Percentiles rank a stretch among this genome's conserved stretches.
Conservation (phyloP, 139 green algal genomes). For the Volvox reticuliferus region DNA sequence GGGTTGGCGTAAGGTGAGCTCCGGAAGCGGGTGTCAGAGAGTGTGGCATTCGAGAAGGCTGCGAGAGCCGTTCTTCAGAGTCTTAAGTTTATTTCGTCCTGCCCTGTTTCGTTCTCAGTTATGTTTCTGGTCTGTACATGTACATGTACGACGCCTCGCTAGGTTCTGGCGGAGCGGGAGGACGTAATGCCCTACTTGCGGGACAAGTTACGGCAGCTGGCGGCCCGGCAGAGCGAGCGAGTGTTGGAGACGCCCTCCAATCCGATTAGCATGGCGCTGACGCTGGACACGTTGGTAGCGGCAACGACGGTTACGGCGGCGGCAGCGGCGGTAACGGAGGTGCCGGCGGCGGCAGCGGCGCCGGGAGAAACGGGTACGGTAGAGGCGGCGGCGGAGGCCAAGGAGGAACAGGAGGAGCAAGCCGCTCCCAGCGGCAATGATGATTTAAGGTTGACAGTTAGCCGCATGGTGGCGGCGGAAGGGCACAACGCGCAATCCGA, state of each 20-base stretch:
- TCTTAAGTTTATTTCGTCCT: too few species aligned
- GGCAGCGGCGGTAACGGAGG: not conserved
- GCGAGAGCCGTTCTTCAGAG: too few species aligned
- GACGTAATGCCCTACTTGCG: constrained; percentile 73
- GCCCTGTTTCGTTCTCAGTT: too few species aligned
- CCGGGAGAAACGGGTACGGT: not conserved
- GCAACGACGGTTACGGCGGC: not conserved
- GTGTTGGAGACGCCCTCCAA: constrained; percentile 90
- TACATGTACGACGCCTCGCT: too few species aligned
- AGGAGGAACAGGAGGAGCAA: not conserved
- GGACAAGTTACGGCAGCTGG: constrained; percentile 56
- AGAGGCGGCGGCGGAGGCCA: not conserved
- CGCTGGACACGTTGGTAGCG: constrained; percentile 64
- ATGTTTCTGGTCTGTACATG: too few species aligned
- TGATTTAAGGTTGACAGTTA: too few species aligned
- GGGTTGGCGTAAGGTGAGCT: constrained; percentile 69
- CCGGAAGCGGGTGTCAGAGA: not conserved
- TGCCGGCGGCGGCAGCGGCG: not conserved
- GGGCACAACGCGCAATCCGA: too few species aligned
- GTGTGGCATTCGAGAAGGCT: not conserved
- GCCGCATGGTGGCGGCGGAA: too few species aligned
- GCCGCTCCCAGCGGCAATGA: too few species aligned
- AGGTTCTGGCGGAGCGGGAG: constrained; percentile 81
- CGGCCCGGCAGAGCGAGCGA: constrained; percentile 71
- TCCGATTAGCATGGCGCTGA: constrained; percentile 90